Evolutionary conservation across 2,329 filamentous ascomycete species (phyloP).

Genomic region (Cercospora sp.): DNA sequence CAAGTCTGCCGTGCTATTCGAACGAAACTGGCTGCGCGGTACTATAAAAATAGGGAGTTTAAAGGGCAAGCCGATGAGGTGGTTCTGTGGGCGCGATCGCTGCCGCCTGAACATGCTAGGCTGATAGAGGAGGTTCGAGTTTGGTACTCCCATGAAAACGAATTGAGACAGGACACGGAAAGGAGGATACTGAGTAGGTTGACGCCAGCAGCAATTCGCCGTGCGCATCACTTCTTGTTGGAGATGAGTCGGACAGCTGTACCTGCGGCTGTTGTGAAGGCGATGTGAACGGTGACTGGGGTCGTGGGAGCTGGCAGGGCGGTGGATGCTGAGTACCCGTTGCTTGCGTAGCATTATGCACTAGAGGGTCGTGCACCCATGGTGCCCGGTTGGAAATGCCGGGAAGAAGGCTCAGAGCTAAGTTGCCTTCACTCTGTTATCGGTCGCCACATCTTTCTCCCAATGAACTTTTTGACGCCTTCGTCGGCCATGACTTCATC

Average conservation of each 20-base stretch:
- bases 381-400: not conserved
- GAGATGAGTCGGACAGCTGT: not conserved
- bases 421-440: slow-evolving; percentile 35
- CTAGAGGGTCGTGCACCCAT: not conserved
- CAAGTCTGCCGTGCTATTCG: not conserved
- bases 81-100: not conserved
- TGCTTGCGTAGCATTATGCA: not conserved
- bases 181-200: not conserved
- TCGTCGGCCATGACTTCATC: slow-evolving; percentile 63
- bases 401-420: not conserved
- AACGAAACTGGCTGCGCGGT: not conserved
- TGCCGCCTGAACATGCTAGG: not conserved
- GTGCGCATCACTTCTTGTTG: not conserved
- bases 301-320: not conserved
- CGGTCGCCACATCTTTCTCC: slow-evolving; percentile 60
- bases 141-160: not conserved
- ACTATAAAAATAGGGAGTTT: not conserved
- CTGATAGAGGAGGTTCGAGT: not conserved
- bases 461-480: slow-evolving; percentile 57
- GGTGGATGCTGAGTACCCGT: not conserved
- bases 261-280: not conserved
- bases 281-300: not conserved
- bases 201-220: not conserved
- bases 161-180: not conserved
- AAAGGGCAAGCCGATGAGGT: not conserved